A percentile compares a stretch with the other conserved stretches of the same genome.
Evolutionary conservation across 2,329 filamentous ascomycete species (phyloP).

Genomic region (Macroventuria anomochaeta): DNA sequence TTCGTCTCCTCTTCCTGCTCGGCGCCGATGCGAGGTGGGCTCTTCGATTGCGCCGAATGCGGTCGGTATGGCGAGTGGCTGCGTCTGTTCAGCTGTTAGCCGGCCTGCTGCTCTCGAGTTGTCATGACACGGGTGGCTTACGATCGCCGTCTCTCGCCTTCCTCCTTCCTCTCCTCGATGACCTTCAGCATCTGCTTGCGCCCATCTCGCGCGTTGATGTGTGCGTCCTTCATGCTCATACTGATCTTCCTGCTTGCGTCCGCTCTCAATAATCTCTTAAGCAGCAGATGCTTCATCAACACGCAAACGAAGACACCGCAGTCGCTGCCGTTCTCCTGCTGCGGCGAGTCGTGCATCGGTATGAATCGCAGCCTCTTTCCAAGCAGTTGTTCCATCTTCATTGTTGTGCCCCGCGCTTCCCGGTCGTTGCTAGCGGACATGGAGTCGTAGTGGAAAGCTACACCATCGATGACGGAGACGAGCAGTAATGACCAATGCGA

Average conservation of each 20-base stretch:
- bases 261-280: conserved; percentile 80
- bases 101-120: neutral
- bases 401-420: conserved; percentile 73
- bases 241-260: conserved; percentile 85
- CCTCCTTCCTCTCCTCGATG: conserved; percentile 84
- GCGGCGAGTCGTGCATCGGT: conserved; percentile 82
- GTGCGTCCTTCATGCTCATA: conserved; percentile 89
- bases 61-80: conserved; percentile 46
- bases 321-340: conserved; percentile 91
- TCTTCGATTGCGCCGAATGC: conserved; percentile 41
- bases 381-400: conserved; percentile 73
- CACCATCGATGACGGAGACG: conserved; percentile 84
- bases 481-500: conserved; percentile 94
- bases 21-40: conserved; percentile 48
- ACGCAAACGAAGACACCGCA: conserved; percentile 97
- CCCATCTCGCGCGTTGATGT: conserved; percentile 79
- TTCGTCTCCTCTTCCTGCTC: conserved; percentile 29
- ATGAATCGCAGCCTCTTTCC: conserved; percentile 73
- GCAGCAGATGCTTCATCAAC: conserved; percentile 89
- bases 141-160: conserved; percentile 84
- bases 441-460: conserved; percentile 97
- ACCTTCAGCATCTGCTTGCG: conserved; percentile 91
- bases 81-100: conserved; percentile 29
- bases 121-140: conserved; percentile 57
- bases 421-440: conserved; percentile 75